Evolutionary conservation across 352 stramenopile genomes (phyloP).

Genomic region (Lagenidium giganteum): DNA sequence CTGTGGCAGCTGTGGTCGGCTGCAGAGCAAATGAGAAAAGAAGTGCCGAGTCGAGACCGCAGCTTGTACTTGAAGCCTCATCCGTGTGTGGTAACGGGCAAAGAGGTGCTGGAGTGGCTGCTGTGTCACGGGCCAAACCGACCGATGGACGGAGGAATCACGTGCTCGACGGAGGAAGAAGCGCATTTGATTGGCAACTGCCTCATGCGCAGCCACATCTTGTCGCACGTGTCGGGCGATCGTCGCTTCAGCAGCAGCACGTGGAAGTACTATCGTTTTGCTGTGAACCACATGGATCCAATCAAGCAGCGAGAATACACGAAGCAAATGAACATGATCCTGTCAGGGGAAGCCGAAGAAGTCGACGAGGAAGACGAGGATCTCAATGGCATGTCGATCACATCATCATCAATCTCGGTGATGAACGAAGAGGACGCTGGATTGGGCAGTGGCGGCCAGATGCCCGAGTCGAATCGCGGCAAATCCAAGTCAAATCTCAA

Average conservation of each 20-base stretch:
- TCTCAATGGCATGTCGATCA: slow-evolving; percentile 44
- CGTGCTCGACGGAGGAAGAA: slow-evolving; percentile 81
- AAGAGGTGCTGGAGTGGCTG: slow-evolving; percentile 82
- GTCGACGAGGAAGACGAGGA: slow-evolving; percentile 71
- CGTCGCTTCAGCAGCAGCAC: slow-evolving; percentile 71
- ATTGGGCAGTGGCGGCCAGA: slow-evolving; percentile 21
- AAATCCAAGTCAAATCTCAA: slow-evolving; percentile 77
- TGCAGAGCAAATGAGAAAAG: slow-evolving; percentile 78
- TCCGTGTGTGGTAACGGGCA: slow-evolving; percentile 71
- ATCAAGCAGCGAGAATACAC: slow-evolving; percentile 36
- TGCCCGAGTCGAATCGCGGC: slow-evolving; percentile 31
- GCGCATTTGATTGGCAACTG: slow-evolving; percentile 70
- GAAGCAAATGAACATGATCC: slow-evolving; percentile 53
- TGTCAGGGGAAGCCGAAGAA: slow-evolving; percentile 73
- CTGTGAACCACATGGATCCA: slow-evolving; percentile 68
- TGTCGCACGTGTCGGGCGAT: slow-evolving; percentile 73
- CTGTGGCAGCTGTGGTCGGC: slow-evolving; percentile 80
- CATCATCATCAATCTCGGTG: slow-evolving; percentile 40
- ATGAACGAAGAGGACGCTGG: slow-evolving; percentile 53
- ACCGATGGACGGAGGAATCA: slow-evolving; percentile 78
- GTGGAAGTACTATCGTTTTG: slow-evolving; percentile 88
- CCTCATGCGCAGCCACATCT: slow-evolving; percentile 58
- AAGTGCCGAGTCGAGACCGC: slow-evolving; percentile 63
- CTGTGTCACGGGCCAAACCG: slow-evolving; percentile 80
- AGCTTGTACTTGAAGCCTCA: slow-evolving; percentile 84